These are phyloP conservation scores for Podila epicladia DNA, from an alignment of 192 early-diverging fungal species.

Conservation along the genomic window DNA sequence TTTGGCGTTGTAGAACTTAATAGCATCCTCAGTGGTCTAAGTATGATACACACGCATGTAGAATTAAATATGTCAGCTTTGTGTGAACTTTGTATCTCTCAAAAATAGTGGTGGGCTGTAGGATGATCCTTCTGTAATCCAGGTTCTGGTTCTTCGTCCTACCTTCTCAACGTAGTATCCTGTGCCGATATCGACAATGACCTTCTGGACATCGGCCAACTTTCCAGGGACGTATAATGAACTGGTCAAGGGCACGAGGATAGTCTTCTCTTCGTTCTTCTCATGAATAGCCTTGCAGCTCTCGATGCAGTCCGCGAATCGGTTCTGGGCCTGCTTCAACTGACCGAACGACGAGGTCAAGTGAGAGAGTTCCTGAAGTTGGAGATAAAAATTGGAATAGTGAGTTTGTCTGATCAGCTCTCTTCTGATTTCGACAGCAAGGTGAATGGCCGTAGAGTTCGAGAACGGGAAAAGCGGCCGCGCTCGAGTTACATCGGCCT, in stretches of 20 bases:
- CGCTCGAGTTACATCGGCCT: too few relatives aligned
- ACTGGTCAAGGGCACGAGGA: slow-evolving; percentile 83
- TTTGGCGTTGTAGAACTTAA: slow-evolving; percentile 85
- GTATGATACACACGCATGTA: background rate
- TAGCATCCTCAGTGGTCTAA: slow-evolving; percentile 81
- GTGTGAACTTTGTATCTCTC: background rate
- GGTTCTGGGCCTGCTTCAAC: slow-evolving; percentile 87
- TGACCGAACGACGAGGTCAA: slow-evolving; percentile 86
- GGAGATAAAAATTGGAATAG: background rate
- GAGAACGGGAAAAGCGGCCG: too few relatives aligned
- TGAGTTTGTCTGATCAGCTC: background rate
- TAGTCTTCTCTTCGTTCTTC: slow-evolving; percentile 60
- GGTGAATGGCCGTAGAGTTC: too few relatives aligned
- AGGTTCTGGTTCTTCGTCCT: background rate
- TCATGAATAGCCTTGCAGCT: slow-evolving; percentile 70
- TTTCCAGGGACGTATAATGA: slow-evolving; percentile 95
- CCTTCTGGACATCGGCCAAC: slow-evolving; percentile 80
- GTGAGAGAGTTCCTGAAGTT: slow-evolving; percentile 80
- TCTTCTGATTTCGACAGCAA: too few relatives aligned
- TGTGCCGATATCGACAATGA: slow-evolving; percentile 96
- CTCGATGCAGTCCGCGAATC: slow-evolving; percentile 86
- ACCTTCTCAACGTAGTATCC: slow-evolving; percentile 97
- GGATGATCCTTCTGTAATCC: too few relatives aligned
- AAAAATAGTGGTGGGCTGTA: background rate
- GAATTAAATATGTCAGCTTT: background rate